phyloP scores from a whole-genome alignment of 108 stramenopile species.

The Pelagomonas calceolata region DNA sequence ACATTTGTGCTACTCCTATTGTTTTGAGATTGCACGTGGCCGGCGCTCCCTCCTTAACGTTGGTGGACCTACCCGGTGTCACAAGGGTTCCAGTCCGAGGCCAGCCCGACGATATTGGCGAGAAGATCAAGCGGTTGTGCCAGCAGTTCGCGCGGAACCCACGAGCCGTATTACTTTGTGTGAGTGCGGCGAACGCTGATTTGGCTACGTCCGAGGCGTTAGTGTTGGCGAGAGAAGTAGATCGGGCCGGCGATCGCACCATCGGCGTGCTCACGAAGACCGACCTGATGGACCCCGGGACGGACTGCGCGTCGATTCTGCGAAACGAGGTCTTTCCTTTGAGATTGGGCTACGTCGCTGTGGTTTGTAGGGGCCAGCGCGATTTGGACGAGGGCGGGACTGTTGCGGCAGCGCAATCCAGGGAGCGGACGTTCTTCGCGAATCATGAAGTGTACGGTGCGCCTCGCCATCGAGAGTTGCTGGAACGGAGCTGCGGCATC shows the following conservation, averaged over 20 bases:
- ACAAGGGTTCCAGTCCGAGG: constrained; percentile 49
- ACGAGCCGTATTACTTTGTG: constrained; percentile 50
- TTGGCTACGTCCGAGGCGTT: constrained; percentile 52
- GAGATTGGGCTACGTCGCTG: constrained; percentile 80
- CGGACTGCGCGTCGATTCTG: constrained; percentile 71
- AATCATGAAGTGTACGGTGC: constrained; percentile 35
- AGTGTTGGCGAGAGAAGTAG: constrained; percentile 43
- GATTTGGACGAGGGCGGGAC: constrained; percentile 76
- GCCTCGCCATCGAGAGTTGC: no score
- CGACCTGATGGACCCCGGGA: constrained; percentile 55
- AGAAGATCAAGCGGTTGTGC: constrained; percentile 47
- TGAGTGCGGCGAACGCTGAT: constrained; percentile 52
- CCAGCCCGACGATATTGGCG: constrained; percentile 54
- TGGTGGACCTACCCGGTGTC: constrained; percentile 15
- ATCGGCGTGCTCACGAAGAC: constrained; percentile 57
- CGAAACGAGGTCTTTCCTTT: constrained; percentile 79
- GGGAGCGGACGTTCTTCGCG: constrained; percentile 82
- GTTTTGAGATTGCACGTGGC: constrained; percentile 6
- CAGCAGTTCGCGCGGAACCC: constrained; percentile 40
- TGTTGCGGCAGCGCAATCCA: constrained; percentile 67
- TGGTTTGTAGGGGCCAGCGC: constrained; percentile 90
- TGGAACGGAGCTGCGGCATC: constrained; percentile 60
- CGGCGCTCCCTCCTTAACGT: constrained; percentile 7
- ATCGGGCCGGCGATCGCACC: constrained; percentile 37
- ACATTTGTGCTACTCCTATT: constrained; percentile 8